Percentiles rank a stretch among this genome's conserved stretches.
Conservation (phyloP, 305 asterid genomes). For the Rubia tinctorum region DNA sequence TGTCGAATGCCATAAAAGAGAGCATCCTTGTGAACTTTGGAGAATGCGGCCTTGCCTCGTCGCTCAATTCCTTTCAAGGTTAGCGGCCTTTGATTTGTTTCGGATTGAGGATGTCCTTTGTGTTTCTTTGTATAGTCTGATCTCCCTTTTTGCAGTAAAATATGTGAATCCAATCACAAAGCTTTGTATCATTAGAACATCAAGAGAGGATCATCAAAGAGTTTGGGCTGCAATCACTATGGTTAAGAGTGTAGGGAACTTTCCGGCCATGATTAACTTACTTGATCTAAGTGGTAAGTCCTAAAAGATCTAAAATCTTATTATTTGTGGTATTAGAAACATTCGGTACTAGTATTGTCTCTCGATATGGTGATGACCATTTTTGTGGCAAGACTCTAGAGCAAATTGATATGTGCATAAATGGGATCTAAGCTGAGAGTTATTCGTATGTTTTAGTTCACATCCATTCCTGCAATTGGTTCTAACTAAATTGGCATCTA, state of each 20-base stretch:
- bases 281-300: constrained; percentile 80
- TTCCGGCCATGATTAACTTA: constrained; percentile 76
- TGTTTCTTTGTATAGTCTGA: neutral
- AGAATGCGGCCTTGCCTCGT: constrained; percentile 84
- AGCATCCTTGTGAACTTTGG: constrained; percentile 76
- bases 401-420: neutral
- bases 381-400: neutral
- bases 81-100: constrained; percentile 8
- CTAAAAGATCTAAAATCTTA: neutral
- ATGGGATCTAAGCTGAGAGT: neutral
- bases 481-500: neutral
- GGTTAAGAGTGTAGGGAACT: constrained; percentile 68
- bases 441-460: neutral
- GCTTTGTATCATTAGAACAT: constrained; percentile 67
- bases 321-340: neutral
- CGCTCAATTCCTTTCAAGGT: constrained; percentile 73
- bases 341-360: neutral
- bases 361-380: neutral
- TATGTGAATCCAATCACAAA: constrained; percentile 87
- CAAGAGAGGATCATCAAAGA: constrained; percentile 64
- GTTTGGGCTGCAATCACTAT: constrained; percentile 80
- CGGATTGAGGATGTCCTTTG: neutral
- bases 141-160: constrained; percentile 50
- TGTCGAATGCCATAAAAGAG: constrained; percentile 59
- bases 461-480: neutral